Evolutionary conservation across 2,329 filamentous ascomycete species (phyloP), one percentile per base, ranked within the genome.

Genomic region (Aspergillus sp.): DNA sequence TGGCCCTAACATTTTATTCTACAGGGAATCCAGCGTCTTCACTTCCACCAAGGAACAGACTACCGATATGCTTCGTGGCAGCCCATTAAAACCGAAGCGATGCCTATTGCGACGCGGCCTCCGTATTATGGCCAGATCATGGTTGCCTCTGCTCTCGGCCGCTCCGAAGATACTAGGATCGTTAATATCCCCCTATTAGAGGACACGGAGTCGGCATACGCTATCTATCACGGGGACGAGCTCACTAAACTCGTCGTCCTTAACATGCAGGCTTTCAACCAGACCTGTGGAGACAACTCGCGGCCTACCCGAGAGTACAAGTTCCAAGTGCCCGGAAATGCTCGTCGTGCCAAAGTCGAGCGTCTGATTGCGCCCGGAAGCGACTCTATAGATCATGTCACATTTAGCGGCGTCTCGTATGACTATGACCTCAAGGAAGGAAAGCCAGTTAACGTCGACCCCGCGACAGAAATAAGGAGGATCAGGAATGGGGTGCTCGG

Each of bases 11-110:
- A 60, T 80, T 4, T 73, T 70, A 48, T 66, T 66, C 33, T 68
- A 0, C 65, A 66, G 2, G 70, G 69, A 11, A 71, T 80, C 54
- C 58, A 59, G 27, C 67, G 75, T 13, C 65, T 75, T 2, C 73
- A 79, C 48, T 74, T 80, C 71, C 77, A 81, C 53, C 69, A 72
- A 60, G 76, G 75, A 8, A 77, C 72, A 10, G 67, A 78, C 49
- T 80, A 75, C 48, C 65, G 75, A 5, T 80, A 80, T 48, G 64
- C 64, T 37, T 59, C 65, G 29, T 80, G 75, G 75, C 75, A 80
- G 45, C 74, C 75, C 0, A 44, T 78, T 27, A 45, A 58, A 4
- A 78, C 74, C 1, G 49, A 58, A 30, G 60, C 61, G 10, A 67
- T 68, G 0, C 57, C 59, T 5, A 60, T 65, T 2, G 75, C 74